phyloP scores from a whole-genome alignment of 2,329 filamentous ascomycete genomes.

The Graphilbum sp. region DNA sequence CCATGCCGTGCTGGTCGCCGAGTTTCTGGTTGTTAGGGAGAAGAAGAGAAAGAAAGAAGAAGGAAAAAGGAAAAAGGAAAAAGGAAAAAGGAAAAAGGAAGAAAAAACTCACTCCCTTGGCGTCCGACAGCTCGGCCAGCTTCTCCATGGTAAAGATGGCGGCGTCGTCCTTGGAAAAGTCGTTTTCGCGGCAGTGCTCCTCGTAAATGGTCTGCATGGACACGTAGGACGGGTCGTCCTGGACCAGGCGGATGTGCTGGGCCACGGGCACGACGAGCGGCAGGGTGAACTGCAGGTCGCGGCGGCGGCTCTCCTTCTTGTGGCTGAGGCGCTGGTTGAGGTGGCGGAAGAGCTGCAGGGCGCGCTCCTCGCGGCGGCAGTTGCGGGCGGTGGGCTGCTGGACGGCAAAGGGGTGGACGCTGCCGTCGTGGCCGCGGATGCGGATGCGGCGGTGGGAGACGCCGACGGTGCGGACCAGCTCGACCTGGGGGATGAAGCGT shows the following conservation, averaged over 20 bases:
- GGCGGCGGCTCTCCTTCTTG: conserved; percentile 84
- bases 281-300: conserved; percentile 90
- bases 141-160: conserved; percentile 93
- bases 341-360: conserved; percentile 90
- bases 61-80: conserved; percentile 20
- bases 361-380: conserved; percentile 85
- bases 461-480: conserved; percentile 78
- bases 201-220: conserved; percentile 92
- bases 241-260: conserved; percentile 84
- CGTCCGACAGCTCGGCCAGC: conserved; percentile 58
- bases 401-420: conserved; percentile 88
- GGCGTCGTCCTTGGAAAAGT: conserved; percentile 86
- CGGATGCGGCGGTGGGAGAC: conserved; percentile 85
- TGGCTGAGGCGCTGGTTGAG: conserved; percentile 86
- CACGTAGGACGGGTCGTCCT: conserved; percentile 89
- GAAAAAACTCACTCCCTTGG: conserved; percentile 33
- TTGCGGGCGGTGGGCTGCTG: conserved; percentile 89
- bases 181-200: conserved; percentile 78
- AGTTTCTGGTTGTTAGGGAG: conserved; percentile 25
- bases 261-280: conserved; percentile 92
- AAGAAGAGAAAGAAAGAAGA: conserved; percentile 21
- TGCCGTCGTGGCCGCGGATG: conserved; percentile 95
- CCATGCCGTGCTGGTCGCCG: conserved; percentile 53
- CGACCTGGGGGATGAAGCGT: conserved; percentile 86
- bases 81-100: background rate